These are phyloP conservation scores for Nitzschia sp. DNA, from an alignment of 108 stramenopile species.

Conservation along the genomic window DNA sequence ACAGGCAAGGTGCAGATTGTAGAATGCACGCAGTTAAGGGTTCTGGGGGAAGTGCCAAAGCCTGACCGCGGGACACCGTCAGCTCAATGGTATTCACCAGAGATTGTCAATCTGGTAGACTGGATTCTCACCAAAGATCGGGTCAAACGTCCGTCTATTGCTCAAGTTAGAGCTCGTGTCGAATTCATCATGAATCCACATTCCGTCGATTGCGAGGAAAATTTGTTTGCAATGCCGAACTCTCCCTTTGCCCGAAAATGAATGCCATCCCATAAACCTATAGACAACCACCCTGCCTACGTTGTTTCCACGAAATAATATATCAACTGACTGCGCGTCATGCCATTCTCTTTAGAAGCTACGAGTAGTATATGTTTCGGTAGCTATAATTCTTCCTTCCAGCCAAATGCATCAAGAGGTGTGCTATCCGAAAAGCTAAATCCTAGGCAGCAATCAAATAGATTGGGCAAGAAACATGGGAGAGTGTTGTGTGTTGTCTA, in stretches of 20 bases:
- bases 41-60: constrained; percentile 37
- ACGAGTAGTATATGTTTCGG: too few species aligned
- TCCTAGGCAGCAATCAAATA: too few species aligned
- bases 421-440: too few species aligned
- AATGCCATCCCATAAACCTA: background rate
- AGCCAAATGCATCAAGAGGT: too few species aligned
- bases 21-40: constrained; percentile 62
- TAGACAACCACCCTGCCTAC: too few species aligned
- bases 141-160: constrained; percentile 29
- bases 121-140: constrained; percentile 40
- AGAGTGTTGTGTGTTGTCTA: too few species aligned
- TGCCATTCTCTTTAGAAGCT: too few species aligned
- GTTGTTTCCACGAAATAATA: too few species aligned
- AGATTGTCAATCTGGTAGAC: constrained; percentile 24
- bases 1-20: constrained; percentile 50
- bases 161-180: constrained; percentile 26
- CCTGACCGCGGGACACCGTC: constrained; percentile 17
- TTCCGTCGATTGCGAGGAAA: constrained; percentile 9
- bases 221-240: constrained; percentile 4
- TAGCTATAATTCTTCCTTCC: too few species aligned
- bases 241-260: constrained; percentile 5
- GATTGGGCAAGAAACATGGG: too few species aligned
- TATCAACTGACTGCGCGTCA: too few species aligned
- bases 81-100: constrained; percentile 42
- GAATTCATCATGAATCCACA: constrained; percentile 8